Evolutionary conservation across 192 early-diverging fungal species (phyloP).

Genomic region (Coemansia sp.): DNA sequence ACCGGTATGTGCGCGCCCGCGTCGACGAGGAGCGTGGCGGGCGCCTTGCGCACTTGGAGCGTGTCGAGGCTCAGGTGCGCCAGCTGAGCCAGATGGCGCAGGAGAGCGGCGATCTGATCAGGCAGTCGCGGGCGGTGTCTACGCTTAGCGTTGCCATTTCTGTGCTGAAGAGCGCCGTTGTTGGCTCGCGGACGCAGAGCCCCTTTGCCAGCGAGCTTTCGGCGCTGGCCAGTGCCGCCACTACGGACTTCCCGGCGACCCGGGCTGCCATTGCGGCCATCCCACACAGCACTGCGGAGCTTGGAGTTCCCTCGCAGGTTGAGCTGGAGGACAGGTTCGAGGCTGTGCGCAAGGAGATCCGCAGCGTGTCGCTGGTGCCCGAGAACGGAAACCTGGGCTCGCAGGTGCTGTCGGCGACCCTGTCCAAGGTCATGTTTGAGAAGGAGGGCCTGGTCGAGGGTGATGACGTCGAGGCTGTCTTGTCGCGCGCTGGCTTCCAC

Average conservation of each 20-base stretch:
- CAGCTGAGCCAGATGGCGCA: slow-evolving; percentile 68
- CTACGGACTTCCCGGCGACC: slow-evolving; percentile 49
- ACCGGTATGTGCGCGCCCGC: slow-evolving; percentile 70
- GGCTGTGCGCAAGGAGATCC: slow-evolving; percentile 65
- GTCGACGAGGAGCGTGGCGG: slow-evolving; percentile 91
- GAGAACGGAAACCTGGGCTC: slow-evolving; percentile 84
- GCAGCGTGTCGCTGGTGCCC: slow-evolving; percentile 80
- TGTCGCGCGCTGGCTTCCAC: slow-evolving; percentile 76
- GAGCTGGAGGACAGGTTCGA: slow-evolving; percentile 74
- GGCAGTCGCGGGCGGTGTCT: slow-evolving; percentile 61
- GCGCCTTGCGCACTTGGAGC: slow-evolving; percentile 82
- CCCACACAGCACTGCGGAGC: slow-evolving; percentile 56
- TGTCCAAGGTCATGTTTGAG: slow-evolving; percentile 79
- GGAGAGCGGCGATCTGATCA: slow-evolving; percentile 67
- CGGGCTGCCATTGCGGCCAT: slow-evolving; percentile 66
- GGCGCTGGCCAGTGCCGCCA: slow-evolving; percentile 60
- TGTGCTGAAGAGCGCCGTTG: slow-evolving; percentile 60
- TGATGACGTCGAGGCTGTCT: slow-evolving; percentile 80
- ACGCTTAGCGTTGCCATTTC: slow-evolving; percentile 64
- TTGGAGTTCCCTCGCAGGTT: slow-evolving; percentile 64
- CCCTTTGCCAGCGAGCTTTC: slow-evolving; percentile 76
- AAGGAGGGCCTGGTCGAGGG: slow-evolving; percentile 86
- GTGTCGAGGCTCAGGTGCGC: slow-evolving; percentile 75
- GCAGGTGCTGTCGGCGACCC: slow-evolving; percentile 67
- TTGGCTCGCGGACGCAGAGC: slow-evolving; percentile 37